Evolutionary conservation across 768 basidiomycete species (phyloP).

Genomic region (Auricularia sp.): DNA sequence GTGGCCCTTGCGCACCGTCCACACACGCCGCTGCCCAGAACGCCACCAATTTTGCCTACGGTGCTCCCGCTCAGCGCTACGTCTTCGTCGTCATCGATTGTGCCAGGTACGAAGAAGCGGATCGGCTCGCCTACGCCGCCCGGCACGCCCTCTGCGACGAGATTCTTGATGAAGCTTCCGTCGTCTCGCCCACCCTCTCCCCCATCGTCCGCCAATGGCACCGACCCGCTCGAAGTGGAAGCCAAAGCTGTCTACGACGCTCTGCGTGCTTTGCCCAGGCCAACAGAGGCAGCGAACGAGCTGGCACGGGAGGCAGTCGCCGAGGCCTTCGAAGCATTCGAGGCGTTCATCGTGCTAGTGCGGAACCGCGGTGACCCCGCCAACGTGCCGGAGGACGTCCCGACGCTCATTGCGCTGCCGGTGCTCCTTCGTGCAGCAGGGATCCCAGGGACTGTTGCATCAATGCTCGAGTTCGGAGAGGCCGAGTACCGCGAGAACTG

Average conservation of each 20-base stretch:
- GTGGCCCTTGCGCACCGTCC: slow-evolving; percentile 59
- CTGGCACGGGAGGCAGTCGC: slow-evolving; percentile 74
- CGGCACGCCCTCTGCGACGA: slow-evolving; percentile 41
- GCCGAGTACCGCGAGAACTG: slow-evolving; percentile 58
- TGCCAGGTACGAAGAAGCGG: slow-evolving; percentile 28
- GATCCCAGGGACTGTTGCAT: slow-evolving; percentile 33
- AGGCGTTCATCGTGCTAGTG: slow-evolving; percentile 45
- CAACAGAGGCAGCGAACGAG: slow-evolving; percentile 30
- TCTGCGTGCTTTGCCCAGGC: slow-evolving; percentile 50
- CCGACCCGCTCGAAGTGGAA: slow-evolving; percentile 42
- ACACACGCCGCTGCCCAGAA: slow-evolving; percentile 11
- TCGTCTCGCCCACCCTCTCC: slow-evolving; percentile 62
- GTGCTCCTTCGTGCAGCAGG: slow-evolving; percentile 35
- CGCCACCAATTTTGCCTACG: slow-evolving; percentile 26
- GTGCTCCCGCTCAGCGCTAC: slow-evolving; percentile 19
- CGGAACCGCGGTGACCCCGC: slow-evolving; percentile 33
- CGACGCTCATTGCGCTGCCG: slow-evolving; percentile 65
- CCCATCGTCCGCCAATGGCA: slow-evolving; percentile 22
- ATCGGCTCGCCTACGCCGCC: slow-evolving; percentile 38
- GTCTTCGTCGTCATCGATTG: background rate
- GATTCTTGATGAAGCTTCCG: slow-evolving; percentile 57
- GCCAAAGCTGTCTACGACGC: slow-evolving; percentile 53
- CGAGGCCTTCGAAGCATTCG: slow-evolving; percentile 61
- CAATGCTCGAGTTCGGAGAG: slow-evolving; percentile 48
- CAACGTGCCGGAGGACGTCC: slow-evolving; percentile 49